Evolutionary conservation across 345 rosid genomes (phyloP).

Genomic region (Raphanus sativus): DNA sequence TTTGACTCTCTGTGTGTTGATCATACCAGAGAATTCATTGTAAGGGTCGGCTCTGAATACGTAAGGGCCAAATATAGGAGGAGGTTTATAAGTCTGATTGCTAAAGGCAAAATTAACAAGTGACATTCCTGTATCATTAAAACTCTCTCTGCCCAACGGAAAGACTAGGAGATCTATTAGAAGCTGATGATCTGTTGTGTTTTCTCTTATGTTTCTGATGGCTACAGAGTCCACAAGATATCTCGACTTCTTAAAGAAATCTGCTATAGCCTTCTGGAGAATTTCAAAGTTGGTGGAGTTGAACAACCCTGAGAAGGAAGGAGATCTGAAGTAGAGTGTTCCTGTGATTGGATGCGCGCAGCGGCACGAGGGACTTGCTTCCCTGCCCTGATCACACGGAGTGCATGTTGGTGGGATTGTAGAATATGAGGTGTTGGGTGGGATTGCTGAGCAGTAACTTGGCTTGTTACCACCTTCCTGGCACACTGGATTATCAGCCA

Average conservation of each 20-base stretch:
- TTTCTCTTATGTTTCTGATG: slow-evolving; percentile 62
- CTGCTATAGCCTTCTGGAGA: slow-evolving; percentile 42
- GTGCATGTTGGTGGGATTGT: slow-evolving; percentile 50
- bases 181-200: slow-evolving; percentile 42
- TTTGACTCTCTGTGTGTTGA: background rate
- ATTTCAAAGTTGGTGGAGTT: slow-evolving; percentile 36
- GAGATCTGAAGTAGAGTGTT: slow-evolving; percentile 55
- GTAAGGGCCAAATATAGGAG: slow-evolving; percentile 58
- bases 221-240: slow-evolving; percentile 69
- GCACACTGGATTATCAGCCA: slow-evolving; percentile 65
- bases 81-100: slow-evolving; percentile 68
- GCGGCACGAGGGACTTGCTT: slow-evolving; percentile 59
- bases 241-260: slow-evolving; percentile 28
- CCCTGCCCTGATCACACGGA: slow-evolving; percentile 40
- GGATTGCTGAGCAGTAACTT: slow-evolving; percentile 46
- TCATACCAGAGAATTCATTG: slow-evolving; percentile 51
- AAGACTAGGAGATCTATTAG: slow-evolving; percentile 50
- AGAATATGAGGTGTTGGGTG: slow-evolving; percentile 33
- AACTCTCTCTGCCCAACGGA: slow-evolving; percentile 50
- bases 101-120: slow-evolving; percentile 55
- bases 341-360: slow-evolving; percentile 76
- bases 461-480: slow-evolving; percentile 33
- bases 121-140: slow-evolving; percentile 48
- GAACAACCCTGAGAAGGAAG: slow-evolving; percentile 61
- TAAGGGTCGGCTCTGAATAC: slow-evolving; percentile 46